Conservation (phyloP, 176 grass and related monocot genomes). For the Oryza nivara region DNA sequence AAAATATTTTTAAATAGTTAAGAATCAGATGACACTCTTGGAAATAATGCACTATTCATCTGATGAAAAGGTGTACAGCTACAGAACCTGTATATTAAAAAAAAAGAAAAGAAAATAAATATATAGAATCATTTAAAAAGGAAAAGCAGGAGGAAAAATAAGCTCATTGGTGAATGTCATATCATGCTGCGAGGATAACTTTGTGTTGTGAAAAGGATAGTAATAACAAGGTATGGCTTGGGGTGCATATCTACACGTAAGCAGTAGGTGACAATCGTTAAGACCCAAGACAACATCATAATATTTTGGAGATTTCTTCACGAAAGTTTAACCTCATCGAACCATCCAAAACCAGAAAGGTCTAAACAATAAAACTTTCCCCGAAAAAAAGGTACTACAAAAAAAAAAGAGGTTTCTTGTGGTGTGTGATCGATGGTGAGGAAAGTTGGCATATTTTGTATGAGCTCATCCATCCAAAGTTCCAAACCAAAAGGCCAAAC, state of each 20-base stretch:
- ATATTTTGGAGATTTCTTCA: slow-evolving; percentile 39
- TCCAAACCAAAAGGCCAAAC: background rate
- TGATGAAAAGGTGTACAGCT: background rate
- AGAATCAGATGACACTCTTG: background rate
- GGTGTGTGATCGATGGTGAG: background rate
- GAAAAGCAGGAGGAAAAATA: background rate
- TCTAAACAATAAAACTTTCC: background rate
- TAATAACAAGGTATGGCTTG: slow-evolving; percentile 20
- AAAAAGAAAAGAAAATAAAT: background rate
- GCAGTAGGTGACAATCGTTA: slow-evolving; percentile 55
- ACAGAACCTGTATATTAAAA: background rate
- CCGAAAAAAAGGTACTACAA: background rate
- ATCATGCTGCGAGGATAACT: background rate
- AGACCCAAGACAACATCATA: slow-evolving; percentile 13
- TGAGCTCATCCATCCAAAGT: background rate
- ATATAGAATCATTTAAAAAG: background rate
- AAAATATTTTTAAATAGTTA: background rate
- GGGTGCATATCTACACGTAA: slow-evolving; percentile 51
- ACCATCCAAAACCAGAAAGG: slow-evolving; percentile 41
- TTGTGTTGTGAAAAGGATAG: slow-evolving; percentile 39
- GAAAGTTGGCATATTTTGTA: background rate
- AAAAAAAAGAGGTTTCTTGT: background rate
- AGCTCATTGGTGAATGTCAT: background rate
- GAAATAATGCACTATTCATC: background rate
- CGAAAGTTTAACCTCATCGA: slow-evolving; percentile 31